Base-by-base conservation (phyloP, 805 yeast species). In the Candida endomychidarum region DNA sequence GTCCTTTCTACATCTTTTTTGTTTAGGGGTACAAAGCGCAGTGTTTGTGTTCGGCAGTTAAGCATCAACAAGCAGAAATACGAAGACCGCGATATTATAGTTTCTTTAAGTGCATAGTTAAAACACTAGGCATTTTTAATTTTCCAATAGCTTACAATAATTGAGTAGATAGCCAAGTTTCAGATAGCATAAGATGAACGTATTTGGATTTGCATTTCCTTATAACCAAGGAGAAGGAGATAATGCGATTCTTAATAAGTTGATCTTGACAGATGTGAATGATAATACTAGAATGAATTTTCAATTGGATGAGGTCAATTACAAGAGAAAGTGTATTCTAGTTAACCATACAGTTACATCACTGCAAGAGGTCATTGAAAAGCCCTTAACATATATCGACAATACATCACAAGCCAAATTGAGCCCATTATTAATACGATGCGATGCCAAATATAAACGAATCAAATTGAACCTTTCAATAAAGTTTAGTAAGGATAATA, bases 401-500 rank as follows among this genome's bases (percentile, higher is more conserved):
- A 61, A 60, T 42, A 43, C 50, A 1, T 17, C 44, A 6, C 25
- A 35, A 8, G 18, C 18, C 8, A 23, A 25, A 4, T 1, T 23
- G 10, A 48, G 53, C 8, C 74, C 74, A 12, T 52, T 68, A 23
- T 55, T 68, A 20, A 43, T 67, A 8, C 41, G 54, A 37, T 49
- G 64, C 22, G 59, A 61, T 6, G 38, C 59, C 2, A 21, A 33
- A 10, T 54, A 45, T 34, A 45, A 41, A 42, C 51, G 49, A 41
- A 22, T 67, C 26, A 67, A 67, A 41, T 45, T 67, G 10, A 59
- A 50, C 31, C 49, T 67, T 6, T 46, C 60, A 1, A 50, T 61
- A 2, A 47, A 48, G n/a, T 49, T 52, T 4, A 27, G 19, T 10
- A n/a, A 37, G 0, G 34, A 23, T 18, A 36, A 38, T 10, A 54